phyloP scores from a whole-genome alignment of 495 filamentous ascomycete species.

The Corynascus novoguineensis region DNA sequence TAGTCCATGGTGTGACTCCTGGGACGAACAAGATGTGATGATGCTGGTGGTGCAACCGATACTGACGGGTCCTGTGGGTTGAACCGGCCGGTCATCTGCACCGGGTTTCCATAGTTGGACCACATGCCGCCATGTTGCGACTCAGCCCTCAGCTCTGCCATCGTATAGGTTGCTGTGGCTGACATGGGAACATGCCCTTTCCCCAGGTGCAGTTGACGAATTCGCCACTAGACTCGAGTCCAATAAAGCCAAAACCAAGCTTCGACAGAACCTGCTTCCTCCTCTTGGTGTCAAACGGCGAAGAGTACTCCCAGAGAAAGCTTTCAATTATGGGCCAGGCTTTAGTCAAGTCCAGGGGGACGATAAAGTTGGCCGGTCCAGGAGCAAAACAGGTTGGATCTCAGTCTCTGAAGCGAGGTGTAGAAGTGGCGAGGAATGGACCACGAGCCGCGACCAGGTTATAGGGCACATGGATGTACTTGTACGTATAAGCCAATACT shows the following conservation, averaged over 20 bases:
- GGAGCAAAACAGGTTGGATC: neutral
- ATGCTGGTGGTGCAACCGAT: slow-evolving; percentile 33
- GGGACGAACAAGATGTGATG: slow-evolving; percentile 42
- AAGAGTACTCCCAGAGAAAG: neutral
- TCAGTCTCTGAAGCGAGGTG: slow-evolving; percentile 9
- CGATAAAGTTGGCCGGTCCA: neutral
- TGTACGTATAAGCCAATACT: slow-evolving; percentile 43
- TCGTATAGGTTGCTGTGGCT: slow-evolving; percentile 50
- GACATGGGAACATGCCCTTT: slow-evolving; percentile 46
- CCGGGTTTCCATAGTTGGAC: slow-evolving; percentile 47
- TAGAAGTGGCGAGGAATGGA: slow-evolving; percentile 32
- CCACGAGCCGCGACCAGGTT: slow-evolving; percentile 38
- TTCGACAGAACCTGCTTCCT: neutral
- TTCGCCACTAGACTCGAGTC: slow-evolving; percentile 10
- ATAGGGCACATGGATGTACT: slow-evolving; percentile 42
- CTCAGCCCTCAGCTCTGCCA: slow-evolving; percentile 52
- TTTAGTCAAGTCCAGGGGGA: neutral
- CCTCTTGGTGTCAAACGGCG: neutral
- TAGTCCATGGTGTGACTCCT: slow-evolving; percentile 38
- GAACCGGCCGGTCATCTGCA: slow-evolving; percentile 44
- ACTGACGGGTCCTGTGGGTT: slow-evolving; percentile 42
- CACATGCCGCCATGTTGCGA: slow-evolving; percentile 46
- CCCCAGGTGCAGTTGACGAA: slow-evolving; percentile 16
- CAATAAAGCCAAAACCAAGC: neutral
- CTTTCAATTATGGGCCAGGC: neutral